These are phyloP conservation scores for Sclerotinia sclerotiorum DNA, from an alignment of 2,329 filamentous ascomycete genomes.

Conservation along the genomic window DNA sequence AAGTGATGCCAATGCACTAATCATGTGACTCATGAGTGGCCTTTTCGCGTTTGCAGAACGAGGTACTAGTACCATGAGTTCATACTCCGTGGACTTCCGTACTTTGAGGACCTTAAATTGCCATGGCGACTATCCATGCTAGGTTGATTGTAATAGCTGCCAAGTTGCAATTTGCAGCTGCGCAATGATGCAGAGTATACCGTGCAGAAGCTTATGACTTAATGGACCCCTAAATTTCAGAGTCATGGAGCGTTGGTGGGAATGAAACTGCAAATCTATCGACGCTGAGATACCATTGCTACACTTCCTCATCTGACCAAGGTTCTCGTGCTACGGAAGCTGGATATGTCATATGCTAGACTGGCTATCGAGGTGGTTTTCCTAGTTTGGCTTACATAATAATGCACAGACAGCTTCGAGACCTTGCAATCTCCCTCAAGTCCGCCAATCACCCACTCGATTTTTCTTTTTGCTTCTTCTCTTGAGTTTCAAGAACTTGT, in stretches of 20 bases:
- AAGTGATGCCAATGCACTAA: neutral
- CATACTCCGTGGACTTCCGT: neutral
- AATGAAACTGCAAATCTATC: neutral
- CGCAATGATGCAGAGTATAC: neutral
- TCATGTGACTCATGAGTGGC: neutral
- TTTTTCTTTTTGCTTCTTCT: slow-evolving; percentile 10
- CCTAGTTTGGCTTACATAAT: slow-evolving; percentile 2
- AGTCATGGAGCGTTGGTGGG: neutral
- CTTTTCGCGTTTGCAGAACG: neutral
- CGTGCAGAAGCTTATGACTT: neutral
- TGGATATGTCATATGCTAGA: no score
- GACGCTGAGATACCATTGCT: neutral
- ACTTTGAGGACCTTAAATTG: neutral
- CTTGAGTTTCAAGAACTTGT: neutral
- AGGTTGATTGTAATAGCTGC: neutral
- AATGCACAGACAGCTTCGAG: slow-evolving; percentile 6
- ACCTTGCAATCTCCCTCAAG: neutral
- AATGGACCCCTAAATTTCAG: neutral
- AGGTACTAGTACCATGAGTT: neutral
- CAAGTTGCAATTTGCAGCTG: neutral
- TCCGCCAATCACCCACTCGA: neutral
- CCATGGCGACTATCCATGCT: neutral
- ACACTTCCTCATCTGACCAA: neutral
- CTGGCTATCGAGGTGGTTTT: neutral
- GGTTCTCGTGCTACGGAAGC: no score